A percentile compares a stretch with the other conserved stretches of the same genome.
Conservation (phyloP, 73 alveolate species). For the Breviolum minutum region DNA sequence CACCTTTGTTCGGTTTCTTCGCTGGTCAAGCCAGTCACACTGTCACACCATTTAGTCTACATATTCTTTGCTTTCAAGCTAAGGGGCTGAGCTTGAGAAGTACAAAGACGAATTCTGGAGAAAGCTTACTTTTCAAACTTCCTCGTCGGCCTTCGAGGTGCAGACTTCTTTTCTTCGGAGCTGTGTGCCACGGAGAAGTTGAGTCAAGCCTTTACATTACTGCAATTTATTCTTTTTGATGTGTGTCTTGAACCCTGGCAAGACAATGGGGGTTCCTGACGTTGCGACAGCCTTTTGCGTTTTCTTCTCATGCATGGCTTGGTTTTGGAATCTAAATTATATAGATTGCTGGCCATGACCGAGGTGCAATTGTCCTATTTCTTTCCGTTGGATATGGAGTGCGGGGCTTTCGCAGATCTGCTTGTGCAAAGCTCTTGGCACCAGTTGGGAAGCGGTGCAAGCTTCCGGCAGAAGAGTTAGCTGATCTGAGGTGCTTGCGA, state of each 20-base stretch:
- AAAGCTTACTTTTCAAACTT: neutral
- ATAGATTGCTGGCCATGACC: neutral
- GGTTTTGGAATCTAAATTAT: neutral
- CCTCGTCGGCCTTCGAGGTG: neutral
- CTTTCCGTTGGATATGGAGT: slow-evolving; percentile 4
- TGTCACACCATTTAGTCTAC: neutral
- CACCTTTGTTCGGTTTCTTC: too few species aligned
- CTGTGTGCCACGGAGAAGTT: neutral
- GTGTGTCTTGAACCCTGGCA: too few species aligned
- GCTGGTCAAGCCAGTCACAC: neutral
- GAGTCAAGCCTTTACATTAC: neutral
- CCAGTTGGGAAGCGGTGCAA: neutral
- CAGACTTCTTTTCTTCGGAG: neutral
- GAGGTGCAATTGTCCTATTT: slow-evolving; percentile 57
- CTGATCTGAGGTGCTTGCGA: neutral
- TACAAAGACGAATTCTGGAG: neutral
- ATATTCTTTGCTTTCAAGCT: neutral
- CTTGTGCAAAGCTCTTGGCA: neutral
- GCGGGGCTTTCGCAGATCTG: neutral
- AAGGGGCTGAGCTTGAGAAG: neutral
- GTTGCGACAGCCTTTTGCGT: too few species aligned
- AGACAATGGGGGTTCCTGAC: too few species aligned
- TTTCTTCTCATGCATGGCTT: neutral
- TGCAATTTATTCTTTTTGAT: too few species aligned
- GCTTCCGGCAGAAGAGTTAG: neutral